These are phyloP conservation scores for Scedosporium dehoogii DNA, from an alignment of 2,329 filamentous ascomycete genomes.

Conservation along the genomic window DNA sequence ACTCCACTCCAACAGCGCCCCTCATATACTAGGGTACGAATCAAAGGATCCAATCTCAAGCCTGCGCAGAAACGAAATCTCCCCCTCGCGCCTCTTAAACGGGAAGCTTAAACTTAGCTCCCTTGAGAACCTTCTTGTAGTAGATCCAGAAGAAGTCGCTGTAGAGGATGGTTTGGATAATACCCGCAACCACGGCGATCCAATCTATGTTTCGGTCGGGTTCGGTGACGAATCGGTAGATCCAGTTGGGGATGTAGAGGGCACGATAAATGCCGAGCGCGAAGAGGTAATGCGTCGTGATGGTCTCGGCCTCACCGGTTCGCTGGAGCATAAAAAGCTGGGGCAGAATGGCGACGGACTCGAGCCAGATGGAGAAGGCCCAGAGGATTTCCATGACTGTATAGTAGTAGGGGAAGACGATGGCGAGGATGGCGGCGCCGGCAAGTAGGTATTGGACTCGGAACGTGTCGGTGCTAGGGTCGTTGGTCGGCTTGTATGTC, in stretches of 20 bases:
- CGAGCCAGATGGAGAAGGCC: slow-evolving; percentile 98
- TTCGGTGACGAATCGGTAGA: slow-evolving; percentile 80
- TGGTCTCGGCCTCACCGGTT: slow-evolving; percentile 97
- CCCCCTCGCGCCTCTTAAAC: slow-evolving; percentile 40
- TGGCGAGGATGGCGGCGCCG: slow-evolving; percentile 65
- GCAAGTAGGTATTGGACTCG: slow-evolving; percentile 89
- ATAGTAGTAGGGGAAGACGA: slow-evolving; percentile 82
- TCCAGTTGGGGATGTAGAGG: slow-evolving; percentile 97
- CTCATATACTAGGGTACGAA: too few relatives aligned
- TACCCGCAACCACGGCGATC: slow-evolving; percentile 78
- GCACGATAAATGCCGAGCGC: slow-evolving; percentile 85
- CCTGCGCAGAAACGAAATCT: too few relatives aligned
- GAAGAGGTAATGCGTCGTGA: slow-evolving; percentile 96
- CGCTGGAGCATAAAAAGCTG: slow-evolving; percentile 98
- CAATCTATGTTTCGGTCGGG: slow-evolving; percentile 63
- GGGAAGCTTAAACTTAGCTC: slow-evolving; percentile 78
- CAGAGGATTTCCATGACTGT: slow-evolving; percentile 78
- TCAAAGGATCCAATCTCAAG: too few relatives aligned
- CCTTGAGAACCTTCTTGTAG: slow-evolving; percentile 90
- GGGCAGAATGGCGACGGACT: slow-evolving; percentile 90
- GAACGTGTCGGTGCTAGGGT: slow-evolving; percentile 95
- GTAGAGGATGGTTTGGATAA: slow-evolving; percentile 91
- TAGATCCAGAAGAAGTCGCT: slow-evolving; percentile 99
- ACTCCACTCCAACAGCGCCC: too few relatives aligned
- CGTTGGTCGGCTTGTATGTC: slow-evolving; percentile 94